Conservation (phyloP, 2,329 filamentous ascomycete species). For the Ceratocystis destructans region DNA sequence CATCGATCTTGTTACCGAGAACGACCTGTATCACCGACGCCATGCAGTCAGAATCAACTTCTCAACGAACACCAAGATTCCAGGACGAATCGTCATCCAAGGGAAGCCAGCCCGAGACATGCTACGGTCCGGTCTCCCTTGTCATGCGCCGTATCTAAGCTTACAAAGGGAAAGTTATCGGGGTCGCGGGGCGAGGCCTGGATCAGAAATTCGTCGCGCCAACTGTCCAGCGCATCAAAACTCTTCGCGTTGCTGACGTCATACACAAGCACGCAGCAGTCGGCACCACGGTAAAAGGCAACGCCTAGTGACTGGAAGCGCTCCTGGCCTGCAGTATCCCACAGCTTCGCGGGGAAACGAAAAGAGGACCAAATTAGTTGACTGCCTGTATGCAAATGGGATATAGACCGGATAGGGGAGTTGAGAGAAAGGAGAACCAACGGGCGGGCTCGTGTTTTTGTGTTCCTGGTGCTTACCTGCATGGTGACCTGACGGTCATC, state of each 20-base stretch:
- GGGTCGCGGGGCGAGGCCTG: conserved; percentile 93
- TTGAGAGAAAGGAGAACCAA: neutral
- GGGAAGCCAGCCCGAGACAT: too few species aligned
- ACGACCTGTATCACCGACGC: conserved; percentile 49
- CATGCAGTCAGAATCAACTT: conserved; percentile 20
- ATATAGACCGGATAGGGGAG: neutral
- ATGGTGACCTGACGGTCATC: conserved; percentile 96
- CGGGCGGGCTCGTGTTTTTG: neutral
- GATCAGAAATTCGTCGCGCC: conserved; percentile 96
- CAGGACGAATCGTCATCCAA: too few species aligned
- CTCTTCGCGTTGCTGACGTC: conserved; percentile 99
- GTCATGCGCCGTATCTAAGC: conserved; percentile 25
- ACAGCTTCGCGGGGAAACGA: conserved; percentile 46
- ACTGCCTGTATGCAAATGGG: neutral
- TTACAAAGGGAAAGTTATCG: conserved; percentile 92
- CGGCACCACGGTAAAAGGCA: conserved; percentile 91
- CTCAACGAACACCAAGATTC: too few species aligned
- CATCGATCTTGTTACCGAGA: conserved; percentile 96
- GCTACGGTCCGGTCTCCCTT: neutral
- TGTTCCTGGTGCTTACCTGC: conserved; percentile 51
- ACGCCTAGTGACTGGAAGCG: conserved; percentile 95
- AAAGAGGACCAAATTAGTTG: neutral
- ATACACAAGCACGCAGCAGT: conserved; percentile 96
- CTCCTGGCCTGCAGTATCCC: conserved; percentile 96
- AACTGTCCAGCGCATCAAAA: conserved; percentile 95